Base-by-base conservation (phyloP, 2,329 filamentous ascomycete species). In the Paraconiothyrium brasiliense region DNA sequence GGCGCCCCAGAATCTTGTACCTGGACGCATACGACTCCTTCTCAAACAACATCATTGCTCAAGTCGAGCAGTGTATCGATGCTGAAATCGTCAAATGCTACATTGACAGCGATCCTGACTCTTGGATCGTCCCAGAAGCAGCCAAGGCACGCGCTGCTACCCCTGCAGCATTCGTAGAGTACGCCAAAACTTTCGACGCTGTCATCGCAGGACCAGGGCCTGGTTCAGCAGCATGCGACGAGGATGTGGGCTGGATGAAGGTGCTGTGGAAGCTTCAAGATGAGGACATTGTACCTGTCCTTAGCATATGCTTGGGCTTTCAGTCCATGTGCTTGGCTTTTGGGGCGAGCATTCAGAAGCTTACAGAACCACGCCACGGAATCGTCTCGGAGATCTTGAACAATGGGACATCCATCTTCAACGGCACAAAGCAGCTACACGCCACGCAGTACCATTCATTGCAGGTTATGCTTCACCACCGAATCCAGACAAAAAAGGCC, bases 21-120 rank as follows among this genome's bases (percentile, higher is more conserved):
- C 85, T 99, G 68, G 95, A 98, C 78, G 94, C 94, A 64, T 97
- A 97, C 80, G 95, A 99, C 82, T 97, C 94, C 46, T 99, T 97
- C 80, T 92, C 93, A 58, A 94, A 97, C 81, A 98, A 97, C 81
- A 95, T 98, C 71, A 89, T 96, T 57, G 89, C 92, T 6, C 86
- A 97, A 37, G 84, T 98, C 50, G 86, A 90, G 69, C 88, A 90
- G 4, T 84, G 87, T 3, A 84, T 97, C 9, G 81, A 85, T 61
- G 90, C 87, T 22, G 83, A 89, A 16, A 90, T 97, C 37, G 86
- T 86, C 49, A 86, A 91, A 47, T 83, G 97, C 61, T 87, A 87
- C 65, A 93, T 96, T 69, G 92, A 84, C 61, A 81, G 84, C 60
- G 82, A 84, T 20, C 67, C 20, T 20, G 57, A 22, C 50, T 64